A percentile compares a stretch with the other conserved stretches of the same genome.
Evolutionary conservation across 1,139 yeast genomes (phyloP).

Genomic region (Yamadazyma buinensis): DNA sequence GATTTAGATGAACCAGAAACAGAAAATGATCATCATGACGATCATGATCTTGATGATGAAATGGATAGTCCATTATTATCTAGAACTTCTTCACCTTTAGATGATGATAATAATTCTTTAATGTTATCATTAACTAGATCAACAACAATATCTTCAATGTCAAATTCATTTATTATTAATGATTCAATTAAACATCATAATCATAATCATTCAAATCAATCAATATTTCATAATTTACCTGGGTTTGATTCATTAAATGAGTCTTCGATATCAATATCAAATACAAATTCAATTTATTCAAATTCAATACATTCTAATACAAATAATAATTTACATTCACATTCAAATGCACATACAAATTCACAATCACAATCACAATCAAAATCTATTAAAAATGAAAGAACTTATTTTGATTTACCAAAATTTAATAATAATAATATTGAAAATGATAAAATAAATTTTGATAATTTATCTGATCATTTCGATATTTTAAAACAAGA

Average conservation of each 20-base stretch:
- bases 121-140: conserved; percentile 42
- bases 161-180: conserved; percentile 9
- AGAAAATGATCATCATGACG: too few relatives aligned
- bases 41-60: conserved; percentile 18
- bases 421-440: conserved; percentile 7
- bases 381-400: not conserved
- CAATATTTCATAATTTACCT: not conserved
- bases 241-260: not conserved
- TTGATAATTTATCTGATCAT: conserved; percentile 11
- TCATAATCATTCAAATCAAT: not conserved
- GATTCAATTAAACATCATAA: not conserved
- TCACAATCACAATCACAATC: conserved; percentile 2
- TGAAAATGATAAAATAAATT: not conserved
- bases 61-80: conserved; percentile 31
- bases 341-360: not conserved
- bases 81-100: conserved; percentile 39
- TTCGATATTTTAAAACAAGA: conserved; percentile 30
- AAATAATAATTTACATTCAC: too few relatives aligned
- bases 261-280: not conserved
- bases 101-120: conserved; percentile 34
- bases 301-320: not conserved
- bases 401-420: conserved; percentile 27
- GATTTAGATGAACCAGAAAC: conserved; percentile 21
- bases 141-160: conserved; percentile 36
- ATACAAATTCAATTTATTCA: not conserved